Conservation (phyloP, 768 basidiomycete genomes). For the Leccinum aurantiacum region DNA sequence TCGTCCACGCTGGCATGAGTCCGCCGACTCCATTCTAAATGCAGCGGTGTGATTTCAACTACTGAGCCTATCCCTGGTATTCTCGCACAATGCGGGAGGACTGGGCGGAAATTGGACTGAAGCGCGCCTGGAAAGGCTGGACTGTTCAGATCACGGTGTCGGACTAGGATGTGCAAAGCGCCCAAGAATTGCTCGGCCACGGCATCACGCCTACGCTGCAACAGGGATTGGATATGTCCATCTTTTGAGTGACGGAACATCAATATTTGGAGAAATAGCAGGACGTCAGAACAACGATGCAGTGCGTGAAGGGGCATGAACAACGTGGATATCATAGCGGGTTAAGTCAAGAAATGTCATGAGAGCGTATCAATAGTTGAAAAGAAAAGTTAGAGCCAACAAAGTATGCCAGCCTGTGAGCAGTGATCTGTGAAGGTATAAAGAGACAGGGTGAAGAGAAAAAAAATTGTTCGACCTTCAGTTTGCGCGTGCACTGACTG, state of each 20-base stretch:
- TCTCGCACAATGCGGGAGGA: not conserved
- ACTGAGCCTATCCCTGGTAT: not conserved
- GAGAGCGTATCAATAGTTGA: conserved; percentile 27
- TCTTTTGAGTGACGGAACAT: conserved; percentile 22
- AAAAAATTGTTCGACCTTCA: conserved; percentile 45
- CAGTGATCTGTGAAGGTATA: conserved; percentile 8
- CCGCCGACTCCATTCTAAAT: not conserved
- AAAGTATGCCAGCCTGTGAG: conserved; percentile 10
- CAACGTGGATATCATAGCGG: conserved; percentile 38
- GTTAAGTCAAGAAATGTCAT: conserved; percentile 37
- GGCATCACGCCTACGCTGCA: conserved; percentile 50
- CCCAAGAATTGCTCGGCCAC: conserved; percentile 59
- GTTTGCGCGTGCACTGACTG: conserved; percentile 11
- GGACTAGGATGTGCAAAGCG: conserved; percentile 66
- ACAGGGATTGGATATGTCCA: conserved; percentile 4
- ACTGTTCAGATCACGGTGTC: conserved; percentile 72
- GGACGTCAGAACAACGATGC: conserved; percentile 28
- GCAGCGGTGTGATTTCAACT: not conserved
- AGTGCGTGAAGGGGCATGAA: conserved; percentile 37
- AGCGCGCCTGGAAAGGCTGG: not conserved
- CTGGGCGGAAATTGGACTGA: not conserved
- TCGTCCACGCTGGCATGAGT: too few species aligned
- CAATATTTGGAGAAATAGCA: conserved; percentile 49
- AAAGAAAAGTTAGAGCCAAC: conserved; percentile 20
- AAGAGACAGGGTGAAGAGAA: conserved; percentile 11